phyloP scores from a whole-genome alignment of 202 grass and related monocot species.

The Carex arenaria region DNA sequence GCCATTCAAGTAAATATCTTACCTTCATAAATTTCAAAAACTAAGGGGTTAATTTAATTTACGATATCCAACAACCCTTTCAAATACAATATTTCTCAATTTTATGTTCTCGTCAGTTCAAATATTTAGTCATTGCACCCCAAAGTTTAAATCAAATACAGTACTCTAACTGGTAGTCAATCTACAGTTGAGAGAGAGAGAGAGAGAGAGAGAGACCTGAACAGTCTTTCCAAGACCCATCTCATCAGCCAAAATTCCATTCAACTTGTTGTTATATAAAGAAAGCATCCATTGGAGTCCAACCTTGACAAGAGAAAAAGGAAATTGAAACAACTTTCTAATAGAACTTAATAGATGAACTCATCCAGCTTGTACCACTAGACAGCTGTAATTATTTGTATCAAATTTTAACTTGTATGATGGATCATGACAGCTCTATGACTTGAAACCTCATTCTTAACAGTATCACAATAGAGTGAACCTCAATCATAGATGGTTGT shows the following conservation, averaged over 20 bases:
- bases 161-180: slow-evolving; percentile 11
- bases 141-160: not conserved
- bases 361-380: slow-evolving; percentile 12
- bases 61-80: not conserved
- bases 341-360: not conserved
- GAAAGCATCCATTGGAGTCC: slow-evolving; percentile 99
- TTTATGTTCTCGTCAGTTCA: not conserved
- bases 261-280: slow-evolving; percentile 98
- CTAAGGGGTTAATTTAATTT: not conserved
- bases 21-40: slow-evolving; percentile 1
- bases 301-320: slow-evolving; percentile 55
- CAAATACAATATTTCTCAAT: not conserved
- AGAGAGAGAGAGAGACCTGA: slow-evolving; percentile 57
- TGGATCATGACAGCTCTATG: not conserved
- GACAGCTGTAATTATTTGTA: not conserved
- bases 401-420: not conserved
- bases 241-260: slow-evolving; percentile 99
- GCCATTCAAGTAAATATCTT: not conserved
- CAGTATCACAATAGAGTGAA: not conserved
- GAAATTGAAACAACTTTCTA: slow-evolving; percentile 7
- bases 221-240: slow-evolving; percentile 99
- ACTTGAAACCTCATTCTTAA: not conserved
- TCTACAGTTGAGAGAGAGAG: not conserved
- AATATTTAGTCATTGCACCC: not conserved
- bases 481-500: not conserved